Conservation (phyloP, 306 rosid species). For the Mucuna pruriens region DNA sequence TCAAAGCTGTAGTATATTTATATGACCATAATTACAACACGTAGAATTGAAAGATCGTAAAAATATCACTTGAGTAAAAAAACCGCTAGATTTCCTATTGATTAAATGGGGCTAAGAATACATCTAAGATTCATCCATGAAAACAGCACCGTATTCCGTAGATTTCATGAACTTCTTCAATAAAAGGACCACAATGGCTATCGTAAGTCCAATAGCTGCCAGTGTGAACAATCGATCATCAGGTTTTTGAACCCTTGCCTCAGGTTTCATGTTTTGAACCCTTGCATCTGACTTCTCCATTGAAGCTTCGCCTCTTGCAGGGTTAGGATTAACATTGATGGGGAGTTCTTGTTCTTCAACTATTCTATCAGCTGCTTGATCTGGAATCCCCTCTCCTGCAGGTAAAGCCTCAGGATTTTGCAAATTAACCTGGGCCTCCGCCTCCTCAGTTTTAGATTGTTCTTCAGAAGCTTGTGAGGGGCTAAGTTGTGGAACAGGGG, state of each 20-base stretch:
- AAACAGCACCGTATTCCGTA: conserved; percentile 71
- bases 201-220: conserved; percentile 93
- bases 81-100: conserved; percentile 15
- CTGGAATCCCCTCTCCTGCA: conserved; percentile 45
- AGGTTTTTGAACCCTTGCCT: conserved; percentile 58
- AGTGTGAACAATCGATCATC: conserved; percentile 86
- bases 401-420: conserved; percentile 49
- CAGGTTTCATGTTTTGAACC: conserved; percentile 56
- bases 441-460: conserved; percentile 48
- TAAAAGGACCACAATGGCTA: conserved; percentile 83
- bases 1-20: conserved; percentile 13
- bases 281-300: conserved; percentile 53
- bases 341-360: conserved; percentile 62
- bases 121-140: conserved; percentile 80
- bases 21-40: conserved; percentile 36
- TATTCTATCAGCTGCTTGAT: conserved; percentile 54
- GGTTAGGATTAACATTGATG: conserved; percentile 45
- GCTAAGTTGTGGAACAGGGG: conserved; percentile 63
- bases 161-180: conserved; percentile 86
- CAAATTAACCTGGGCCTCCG: conserved; percentile 43
- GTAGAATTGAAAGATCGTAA: neutral
- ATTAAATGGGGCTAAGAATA: neutral
- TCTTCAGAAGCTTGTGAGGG: conserved; percentile 57
- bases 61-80: neutral
- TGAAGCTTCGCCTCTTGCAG: conserved; percentile 43